These are phyloP conservation scores for Leonotis leonurus DNA, from an alignment of 257 asterid genomes.

Conservation along the genomic window DNA sequence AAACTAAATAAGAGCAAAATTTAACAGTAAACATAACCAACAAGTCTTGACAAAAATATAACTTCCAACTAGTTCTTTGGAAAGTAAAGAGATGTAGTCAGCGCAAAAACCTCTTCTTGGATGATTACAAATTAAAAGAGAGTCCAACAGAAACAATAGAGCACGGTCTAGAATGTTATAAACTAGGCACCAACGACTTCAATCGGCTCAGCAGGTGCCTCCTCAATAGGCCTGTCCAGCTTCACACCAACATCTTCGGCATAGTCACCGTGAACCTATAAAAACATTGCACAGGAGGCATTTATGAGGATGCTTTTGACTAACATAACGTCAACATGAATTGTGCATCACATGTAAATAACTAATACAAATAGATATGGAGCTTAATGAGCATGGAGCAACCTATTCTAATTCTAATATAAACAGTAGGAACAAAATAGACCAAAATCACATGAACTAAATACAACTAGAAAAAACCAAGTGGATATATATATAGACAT, in stretches of 20 bases:
- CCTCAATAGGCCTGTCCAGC: constrained; percentile 75
- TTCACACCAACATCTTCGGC: constrained; percentile 66
- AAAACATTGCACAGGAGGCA: background rate
- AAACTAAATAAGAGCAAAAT: constrained; percentile 7
- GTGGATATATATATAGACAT: too few relatives aligned
- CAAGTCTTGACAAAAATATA: background rate
- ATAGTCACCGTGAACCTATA: constrained; percentile 75
- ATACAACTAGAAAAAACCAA: background rate
- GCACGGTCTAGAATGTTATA: background rate
- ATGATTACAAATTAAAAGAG: background rate
- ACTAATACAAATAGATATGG: background rate
- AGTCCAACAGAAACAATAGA: background rate
- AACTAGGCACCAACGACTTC: constrained; percentile 69
- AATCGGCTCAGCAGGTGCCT: constrained; percentile 41
- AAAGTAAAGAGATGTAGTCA: background rate
- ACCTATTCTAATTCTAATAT: background rate
- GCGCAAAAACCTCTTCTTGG: constrained; percentile 1
- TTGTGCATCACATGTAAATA: background rate
- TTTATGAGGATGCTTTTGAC: background rate
- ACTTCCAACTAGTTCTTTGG: background rate
- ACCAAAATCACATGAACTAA: background rate
- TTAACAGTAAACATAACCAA: constrained; percentile 9
- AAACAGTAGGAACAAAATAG: background rate
- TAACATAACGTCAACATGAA: background rate
- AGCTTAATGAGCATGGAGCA: background rate